A percentile compares a stretch with the other conserved stretches of the same genome.
Evolutionary conservation across 768 basidiomycete genomes (phyloP).

Genomic region (Lentinula detonsa): DNA sequence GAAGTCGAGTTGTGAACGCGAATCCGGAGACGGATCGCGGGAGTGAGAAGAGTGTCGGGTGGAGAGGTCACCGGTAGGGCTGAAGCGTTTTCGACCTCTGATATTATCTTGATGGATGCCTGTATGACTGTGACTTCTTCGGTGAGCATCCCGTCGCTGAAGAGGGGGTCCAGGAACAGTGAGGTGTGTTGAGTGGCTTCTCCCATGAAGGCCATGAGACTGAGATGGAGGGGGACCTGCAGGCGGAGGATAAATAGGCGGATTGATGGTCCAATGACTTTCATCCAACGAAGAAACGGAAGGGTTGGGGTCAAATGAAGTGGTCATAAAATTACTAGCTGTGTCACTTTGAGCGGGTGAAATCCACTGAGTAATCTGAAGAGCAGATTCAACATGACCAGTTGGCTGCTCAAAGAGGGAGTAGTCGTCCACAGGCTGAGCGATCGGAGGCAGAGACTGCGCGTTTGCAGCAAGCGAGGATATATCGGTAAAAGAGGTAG

Average conservation of each 20-base stretch:
- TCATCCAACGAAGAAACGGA: background rate
- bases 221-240: background rate
- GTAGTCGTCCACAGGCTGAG: background rate
- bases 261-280: background rate
- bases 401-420: background rate
- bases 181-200: slow-evolving; percentile 3
- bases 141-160: slow-evolving; percentile 6
- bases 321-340: background rate
- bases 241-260: background rate
- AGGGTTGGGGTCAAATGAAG: background rate
- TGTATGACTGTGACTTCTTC: slow-evolving; percentile 4
- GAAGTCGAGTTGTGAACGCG: background rate
- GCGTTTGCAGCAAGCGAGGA: background rate
- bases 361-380: background rate
- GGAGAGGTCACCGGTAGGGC: background rate
- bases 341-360: background rate
- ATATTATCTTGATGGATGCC: slow-evolving; percentile 1
- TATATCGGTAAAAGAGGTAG: background rate
- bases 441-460: background rate
- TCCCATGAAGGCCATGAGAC: background rate
- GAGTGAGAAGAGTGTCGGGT: slow-evolving; percentile 1
- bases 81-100: background rate
- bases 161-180: background rate
- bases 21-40: background rate
- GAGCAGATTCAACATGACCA: background rate